Conservation (phyloP, 495 filamentous ascomycete genomes). For the Chlorociboria aeruginascens region DNA sequence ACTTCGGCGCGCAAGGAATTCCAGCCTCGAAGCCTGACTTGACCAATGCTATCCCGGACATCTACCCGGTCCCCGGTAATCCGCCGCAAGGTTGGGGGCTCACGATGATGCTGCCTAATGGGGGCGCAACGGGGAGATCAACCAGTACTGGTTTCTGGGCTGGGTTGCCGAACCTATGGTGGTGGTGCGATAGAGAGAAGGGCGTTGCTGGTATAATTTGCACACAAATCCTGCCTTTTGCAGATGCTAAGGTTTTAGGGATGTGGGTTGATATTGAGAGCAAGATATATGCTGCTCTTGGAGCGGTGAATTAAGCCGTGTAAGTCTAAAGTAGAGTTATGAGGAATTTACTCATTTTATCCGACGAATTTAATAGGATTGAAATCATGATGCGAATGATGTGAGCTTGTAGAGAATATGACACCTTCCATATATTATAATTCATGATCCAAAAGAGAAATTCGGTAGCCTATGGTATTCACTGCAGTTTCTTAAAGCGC, state of each 20-base stretch:
- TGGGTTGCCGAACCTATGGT: conserved; percentile 44
- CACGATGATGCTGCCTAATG: conserved; percentile 37
- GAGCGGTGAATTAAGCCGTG: too few species aligned
- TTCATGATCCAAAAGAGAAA: too few species aligned
- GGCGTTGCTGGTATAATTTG: conserved; percentile 44
- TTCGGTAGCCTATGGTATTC: too few species aligned
- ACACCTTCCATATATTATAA: too few species aligned
- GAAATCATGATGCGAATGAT: too few species aligned
- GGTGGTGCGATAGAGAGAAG: conserved; percentile 45
- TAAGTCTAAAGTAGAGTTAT: too few species aligned
- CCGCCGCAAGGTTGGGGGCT: conserved; percentile 47
- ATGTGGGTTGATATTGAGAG: conserved; percentile 28
- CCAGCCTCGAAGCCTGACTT: background rate
- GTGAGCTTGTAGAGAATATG: too few species aligned
- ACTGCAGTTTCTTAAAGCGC: too few species aligned
- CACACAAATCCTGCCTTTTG: conserved; percentile 39
- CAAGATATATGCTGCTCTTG: background rate
- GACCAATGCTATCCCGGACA: background rate
- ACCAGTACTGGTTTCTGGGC: conserved; percentile 38
- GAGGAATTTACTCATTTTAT: too few species aligned
- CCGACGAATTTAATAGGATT: too few species aligned
- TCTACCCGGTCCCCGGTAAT: conserved; percentile 22
- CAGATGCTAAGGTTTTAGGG: conserved; percentile 25
- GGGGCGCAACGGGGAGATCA: conserved; percentile 34
- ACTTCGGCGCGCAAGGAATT: conserved; percentile 39